Percentiles rank a stretch among this genome's conserved stretches.
phyloP scores from a whole-genome alignment of 1,284 basidiomycete genomes.

The Ganoderma sp. region DNA sequence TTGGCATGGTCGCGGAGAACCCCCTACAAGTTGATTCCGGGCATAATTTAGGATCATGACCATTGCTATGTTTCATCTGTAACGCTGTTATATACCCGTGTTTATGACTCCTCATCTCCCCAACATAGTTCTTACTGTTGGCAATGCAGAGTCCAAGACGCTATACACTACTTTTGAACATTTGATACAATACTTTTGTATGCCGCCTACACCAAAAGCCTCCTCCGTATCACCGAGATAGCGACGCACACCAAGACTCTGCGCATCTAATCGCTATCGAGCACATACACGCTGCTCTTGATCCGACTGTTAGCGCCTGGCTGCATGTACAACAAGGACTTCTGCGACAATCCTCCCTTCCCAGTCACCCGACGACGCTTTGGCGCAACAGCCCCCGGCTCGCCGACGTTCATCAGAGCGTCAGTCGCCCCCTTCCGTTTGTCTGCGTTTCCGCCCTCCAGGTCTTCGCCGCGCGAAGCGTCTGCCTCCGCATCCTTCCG shows the following conservation, averaged over 20 bases:
- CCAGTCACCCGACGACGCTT: conserved; percentile 15
- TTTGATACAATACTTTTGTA: not conserved
- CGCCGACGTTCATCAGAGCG: conserved; percentile 13
- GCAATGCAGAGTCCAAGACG: not conserved
- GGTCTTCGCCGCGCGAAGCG: not conserved
- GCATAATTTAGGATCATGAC: conserved; percentile 11
- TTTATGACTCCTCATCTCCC: not conserved
- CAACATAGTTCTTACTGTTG: not conserved
- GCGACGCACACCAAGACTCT: not conserved
- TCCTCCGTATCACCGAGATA: not conserved
- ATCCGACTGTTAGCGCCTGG: conserved; percentile 29
- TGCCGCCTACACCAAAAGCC: not conserved
- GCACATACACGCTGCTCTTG: conserved; percentile 35
- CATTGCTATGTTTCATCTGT: not conserved
- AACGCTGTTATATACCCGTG: not conserved
- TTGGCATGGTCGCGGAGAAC: conserved; percentile 27
- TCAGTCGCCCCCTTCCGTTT: conserved; percentile 3
- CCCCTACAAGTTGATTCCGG: conserved; percentile 30
- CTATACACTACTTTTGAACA: conserved; percentile 21
- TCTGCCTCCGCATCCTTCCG: not conserved
- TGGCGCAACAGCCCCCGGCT: conserved; percentile 15
- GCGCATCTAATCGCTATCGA: conserved; percentile 33
- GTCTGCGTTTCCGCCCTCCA: not conserved
- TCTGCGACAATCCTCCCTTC: conserved; percentile 17
- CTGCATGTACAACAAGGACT: conserved; percentile 24